Evolutionary conservation across 1,284 basidiomycete species (phyloP).

Genomic region (Marasmius sp.): DNA sequence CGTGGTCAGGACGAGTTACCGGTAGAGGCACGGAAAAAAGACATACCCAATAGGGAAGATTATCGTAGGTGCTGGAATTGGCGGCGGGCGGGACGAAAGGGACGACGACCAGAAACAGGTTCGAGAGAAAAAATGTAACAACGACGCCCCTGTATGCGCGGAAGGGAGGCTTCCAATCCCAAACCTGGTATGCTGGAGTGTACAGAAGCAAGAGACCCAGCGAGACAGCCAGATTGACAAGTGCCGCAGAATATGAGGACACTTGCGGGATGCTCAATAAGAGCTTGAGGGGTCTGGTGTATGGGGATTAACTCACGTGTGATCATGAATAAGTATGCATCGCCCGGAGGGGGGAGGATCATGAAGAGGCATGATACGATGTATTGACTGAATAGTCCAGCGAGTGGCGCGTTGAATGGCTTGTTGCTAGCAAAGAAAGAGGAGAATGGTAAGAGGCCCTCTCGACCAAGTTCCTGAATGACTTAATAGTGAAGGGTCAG

Average conservation of each 20-base stretch:
- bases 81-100: constrained; percentile 59
- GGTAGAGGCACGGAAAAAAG: not conserved
- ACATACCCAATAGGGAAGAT: constrained; percentile 67
- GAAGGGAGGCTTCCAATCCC: constrained; percentile 66
- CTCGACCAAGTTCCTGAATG: constrained; percentile 68
- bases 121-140: constrained; percentile 58
- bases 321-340: constrained; percentile 67
- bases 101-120: constrained; percentile 57
- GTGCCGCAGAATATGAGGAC: constrained; percentile 49
- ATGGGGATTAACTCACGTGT: constrained; percentile 43
- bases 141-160: constrained; percentile 47
- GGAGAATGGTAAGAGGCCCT: constrained; percentile 63
- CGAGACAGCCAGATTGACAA: constrained; percentile 62
- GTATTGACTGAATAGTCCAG: constrained; percentile 58
- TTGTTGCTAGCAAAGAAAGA: constrained; percentile 64
- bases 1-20: not conserved
- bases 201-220: constrained; percentile 60
- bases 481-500: constrained; percentile 34
- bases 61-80: constrained; percentile 50
- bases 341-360: constrained; percentile 56
- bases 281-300: not conserved
- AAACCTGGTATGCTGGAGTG: constrained; percentile 39
- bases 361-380: constrained; percentile 50
- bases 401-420: constrained; percentile 60
- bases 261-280: constrained; percentile 32